These are phyloP conservation scores for Trichocomaceae sp. DNA, from an alignment of 2,329 filamentous ascomycete species.

Conservation along the genomic window DNA sequence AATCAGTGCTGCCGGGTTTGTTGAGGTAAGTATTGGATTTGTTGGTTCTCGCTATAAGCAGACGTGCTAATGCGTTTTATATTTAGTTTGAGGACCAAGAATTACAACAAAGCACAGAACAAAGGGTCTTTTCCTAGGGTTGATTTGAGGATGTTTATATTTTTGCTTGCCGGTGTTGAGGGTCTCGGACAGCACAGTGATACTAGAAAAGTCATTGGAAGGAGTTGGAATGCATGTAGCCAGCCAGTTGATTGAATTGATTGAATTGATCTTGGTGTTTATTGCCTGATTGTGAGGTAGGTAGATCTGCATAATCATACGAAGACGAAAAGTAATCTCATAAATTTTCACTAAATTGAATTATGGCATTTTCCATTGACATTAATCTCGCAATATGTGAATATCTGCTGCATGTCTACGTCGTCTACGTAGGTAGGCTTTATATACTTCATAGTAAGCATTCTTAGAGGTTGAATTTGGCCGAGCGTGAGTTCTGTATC, in stretches of 20 bases:
- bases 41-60: background rate
- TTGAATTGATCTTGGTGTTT: background rate
- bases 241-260: background rate
- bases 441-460: too few species aligned
- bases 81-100: conserved; percentile 39
- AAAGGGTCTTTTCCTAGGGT: conserved; percentile 30
- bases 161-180: conserved; percentile 12
- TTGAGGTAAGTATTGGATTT: conserved; percentile 59
- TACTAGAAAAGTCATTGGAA: conserved; percentile 13
- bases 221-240: conserved; percentile 13
- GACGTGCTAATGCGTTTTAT: conserved; percentile 11
- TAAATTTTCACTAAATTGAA: too few species aligned
- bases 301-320: background rate
- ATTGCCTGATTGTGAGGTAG: background rate
- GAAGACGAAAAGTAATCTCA: background rate
- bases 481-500: conserved; percentile 8
- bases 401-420: too few species aligned
- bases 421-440: too few species aligned
- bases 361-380: too few species aligned
- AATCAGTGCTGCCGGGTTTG: conserved; percentile 73
- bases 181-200: conserved; percentile 8
- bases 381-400: too few species aligned
- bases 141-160: background rate
- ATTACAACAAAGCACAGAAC: conserved; percentile 24
- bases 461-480: too few species aligned